A percentile compares a stretch with the other conserved stretches of the same genome.
phyloP scores from a whole-genome alignment of 192 early-diverging fungal genomes.

The Geranomyces michiganensis region DNA sequence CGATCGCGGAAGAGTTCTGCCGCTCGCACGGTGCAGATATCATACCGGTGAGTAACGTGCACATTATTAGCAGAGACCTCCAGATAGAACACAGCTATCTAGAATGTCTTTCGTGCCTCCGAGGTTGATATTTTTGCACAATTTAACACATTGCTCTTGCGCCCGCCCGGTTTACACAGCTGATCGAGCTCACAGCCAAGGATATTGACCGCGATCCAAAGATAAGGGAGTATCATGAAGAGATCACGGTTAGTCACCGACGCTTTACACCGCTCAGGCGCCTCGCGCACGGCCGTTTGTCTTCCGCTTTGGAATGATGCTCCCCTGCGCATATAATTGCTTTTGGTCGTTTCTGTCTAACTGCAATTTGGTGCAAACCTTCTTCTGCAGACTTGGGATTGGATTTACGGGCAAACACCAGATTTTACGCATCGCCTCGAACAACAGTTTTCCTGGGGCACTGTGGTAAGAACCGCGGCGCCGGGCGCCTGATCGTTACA shows the following conservation, averaged over 20 bases:
- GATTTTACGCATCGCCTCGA: constrained; percentile 65
- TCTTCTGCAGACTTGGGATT: constrained; percentile 70
- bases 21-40: constrained; percentile 50
- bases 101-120: too few species aligned
- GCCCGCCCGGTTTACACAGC: constrained; percentile 30
- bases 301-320: too few species aligned
- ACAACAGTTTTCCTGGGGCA: constrained; percentile 33
- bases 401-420: constrained; percentile 92
- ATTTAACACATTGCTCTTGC: too few species aligned
- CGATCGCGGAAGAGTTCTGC: constrained; percentile 72
- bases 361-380: too few species aligned
- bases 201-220: constrained; percentile 35
- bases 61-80: too few species aligned
- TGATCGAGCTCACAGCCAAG: constrained; percentile 30
- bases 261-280: too few species aligned
- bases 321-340: too few species aligned
- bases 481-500: too few species aligned
- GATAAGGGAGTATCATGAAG: constrained; percentile 38
- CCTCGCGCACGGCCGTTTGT: too few species aligned
- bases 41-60: background rate
- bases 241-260: constrained; percentile 49
- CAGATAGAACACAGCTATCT: too few species aligned
- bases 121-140: too few species aligned
- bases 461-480: constrained; percentile 15
- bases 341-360: too few species aligned